Evolutionary conservation across 2,329 filamentous ascomycete species (phyloP).

Genomic region (Fusarium tanahbumbuense): DNA sequence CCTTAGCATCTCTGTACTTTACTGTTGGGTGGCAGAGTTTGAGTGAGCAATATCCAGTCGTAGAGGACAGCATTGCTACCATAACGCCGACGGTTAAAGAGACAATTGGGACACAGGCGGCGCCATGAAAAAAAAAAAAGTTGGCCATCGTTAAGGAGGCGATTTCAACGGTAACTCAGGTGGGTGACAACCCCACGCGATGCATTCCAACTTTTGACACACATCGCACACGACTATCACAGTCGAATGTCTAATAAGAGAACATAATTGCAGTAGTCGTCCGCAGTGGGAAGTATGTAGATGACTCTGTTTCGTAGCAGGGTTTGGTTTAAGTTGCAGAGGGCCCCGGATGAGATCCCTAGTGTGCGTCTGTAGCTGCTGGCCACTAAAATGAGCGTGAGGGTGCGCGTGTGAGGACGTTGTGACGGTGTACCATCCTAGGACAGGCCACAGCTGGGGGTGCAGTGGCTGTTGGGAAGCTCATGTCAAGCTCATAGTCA

Average conservation of each 20-base stretch:
- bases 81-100: conserved; percentile 27
- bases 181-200: conserved; percentile 25
- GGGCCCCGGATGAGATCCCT: conserved; percentile 38
- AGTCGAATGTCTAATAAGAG: conserved; percentile 11
- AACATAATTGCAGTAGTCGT: not conserved
- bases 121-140: conserved; percentile 27
- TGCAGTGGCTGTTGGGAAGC: conserved; percentile 39
- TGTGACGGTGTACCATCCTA: conserved; percentile 35
- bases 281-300: conserved; percentile 1
- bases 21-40: conserved; percentile 32
- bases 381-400: conserved; percentile 29
- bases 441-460: conserved; percentile 42
- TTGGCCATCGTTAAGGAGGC: conserved; percentile 25
- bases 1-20: conserved; percentile 24
- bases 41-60: conserved; percentile 18
- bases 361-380: conserved; percentile 19
- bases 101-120: conserved; percentile 32
- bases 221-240: conserved; percentile 11
- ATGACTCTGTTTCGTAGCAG: conserved; percentile 24
- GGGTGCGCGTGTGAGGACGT: conserved; percentile 38
- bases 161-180: conserved; percentile 10
- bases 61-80: conserved; percentile 31
- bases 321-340: conserved; percentile 13
- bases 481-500: conserved; percentile 44
- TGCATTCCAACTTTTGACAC: conserved; percentile 34